phyloP scores from a whole-genome alignment of 257 asterid species.

The Echites panduratus region DNA sequence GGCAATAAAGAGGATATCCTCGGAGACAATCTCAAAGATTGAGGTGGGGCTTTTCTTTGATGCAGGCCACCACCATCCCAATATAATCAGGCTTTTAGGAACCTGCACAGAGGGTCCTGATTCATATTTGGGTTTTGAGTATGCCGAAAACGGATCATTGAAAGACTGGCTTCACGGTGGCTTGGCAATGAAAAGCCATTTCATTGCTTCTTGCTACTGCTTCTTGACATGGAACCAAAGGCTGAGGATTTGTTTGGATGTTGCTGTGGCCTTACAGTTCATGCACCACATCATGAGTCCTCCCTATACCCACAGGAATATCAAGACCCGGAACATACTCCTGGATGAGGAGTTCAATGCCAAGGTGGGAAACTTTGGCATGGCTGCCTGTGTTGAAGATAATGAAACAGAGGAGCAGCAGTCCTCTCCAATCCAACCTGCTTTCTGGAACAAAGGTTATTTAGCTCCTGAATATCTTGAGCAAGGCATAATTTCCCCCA shows the following conservation, averaged over 20 bases:
- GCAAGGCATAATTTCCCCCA: slow-evolving; percentile 25
- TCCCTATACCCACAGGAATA: slow-evolving; percentile 46
- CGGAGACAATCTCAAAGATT: slow-evolving; percentile 28
- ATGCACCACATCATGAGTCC: slow-evolving; percentile 83
- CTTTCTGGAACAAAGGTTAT: slow-evolving; percentile 37
- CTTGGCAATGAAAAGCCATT: slow-evolving; percentile 77
- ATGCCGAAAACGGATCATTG: slow-evolving; percentile 62
- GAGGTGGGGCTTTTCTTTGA: slow-evolving; percentile 38
- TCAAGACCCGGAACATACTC: slow-evolving; percentile 59
- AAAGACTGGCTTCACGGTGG: slow-evolving; percentile 95
- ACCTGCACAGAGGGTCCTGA: slow-evolving; percentile 44
- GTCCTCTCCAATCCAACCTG: slow-evolving; percentile 17
- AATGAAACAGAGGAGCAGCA: slow-evolving; percentile 18
- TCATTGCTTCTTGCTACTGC: slow-evolving; percentile 74
- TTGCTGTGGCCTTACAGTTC: slow-evolving; percentile 60
- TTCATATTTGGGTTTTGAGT: slow-evolving; percentile 56
- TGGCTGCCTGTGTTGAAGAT: slow-evolving; percentile 36
- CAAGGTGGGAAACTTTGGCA: slow-evolving; percentile 63
- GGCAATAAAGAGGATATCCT: slow-evolving; percentile 45
- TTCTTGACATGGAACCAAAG: slow-evolving; percentile 75
- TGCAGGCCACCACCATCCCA: slow-evolving; percentile 50
- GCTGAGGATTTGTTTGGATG: slow-evolving; percentile 55
- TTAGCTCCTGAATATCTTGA: slow-evolving; percentile 48
- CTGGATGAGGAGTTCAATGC: slow-evolving; percentile 69
- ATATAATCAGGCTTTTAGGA: slow-evolving; percentile 49